Percentiles rank a stretch among this genome's conserved stretches.
Evolutionary conservation across 495 filamentous ascomycete genomes (phyloP).

Genomic region (Pseudomonodictys pantanalensis): DNA sequence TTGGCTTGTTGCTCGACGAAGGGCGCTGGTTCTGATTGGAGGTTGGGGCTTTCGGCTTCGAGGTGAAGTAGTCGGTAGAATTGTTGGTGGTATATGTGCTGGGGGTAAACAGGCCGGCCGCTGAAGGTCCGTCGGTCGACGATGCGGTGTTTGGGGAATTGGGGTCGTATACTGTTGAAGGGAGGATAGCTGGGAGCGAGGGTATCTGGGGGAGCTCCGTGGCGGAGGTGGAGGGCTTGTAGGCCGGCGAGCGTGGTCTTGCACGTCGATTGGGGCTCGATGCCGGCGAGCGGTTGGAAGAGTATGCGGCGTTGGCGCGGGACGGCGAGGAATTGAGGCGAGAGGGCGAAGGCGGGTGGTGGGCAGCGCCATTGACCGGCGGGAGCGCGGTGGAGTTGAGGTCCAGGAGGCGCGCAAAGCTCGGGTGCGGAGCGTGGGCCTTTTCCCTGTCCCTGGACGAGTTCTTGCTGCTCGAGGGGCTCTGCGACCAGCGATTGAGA

Average conservation of each 20-base stretch:
- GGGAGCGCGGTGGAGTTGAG: constrained; percentile 37
- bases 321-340: constrained; percentile 14
- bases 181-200: constrained; percentile 33
- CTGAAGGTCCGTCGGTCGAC: constrained; percentile 20
- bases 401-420: constrained; percentile 56
- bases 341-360: constrained; percentile 32
- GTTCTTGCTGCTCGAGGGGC: constrained; percentile 65
- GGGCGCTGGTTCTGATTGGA: constrained; percentile 12
- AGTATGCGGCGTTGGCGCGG: constrained; percentile 16
- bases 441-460: constrained; percentile 53
- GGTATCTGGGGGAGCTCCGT: constrained; percentile 36
- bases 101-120: constrained; percentile 23
- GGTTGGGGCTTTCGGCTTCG: constrained; percentile 5
- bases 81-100: constrained; percentile 23
- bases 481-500: constrained; percentile 80
- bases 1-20: constrained; percentile 23
- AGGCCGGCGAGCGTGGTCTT: constrained; percentile 31
- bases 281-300: constrained; percentile 32
- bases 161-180: constrained; percentile 37
- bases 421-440: constrained; percentile 36
- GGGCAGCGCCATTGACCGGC: constrained; percentile 28
- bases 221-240: constrained; percentile 28
- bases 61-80: constrained; percentile 30
- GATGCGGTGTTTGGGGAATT: constrained; percentile 32
- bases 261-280: constrained; percentile 33